These are phyloP conservation scores for Solanum bulbocastanum DNA, from an alignment of 257 asterid genomes.

Conservation along the genomic window DNA sequence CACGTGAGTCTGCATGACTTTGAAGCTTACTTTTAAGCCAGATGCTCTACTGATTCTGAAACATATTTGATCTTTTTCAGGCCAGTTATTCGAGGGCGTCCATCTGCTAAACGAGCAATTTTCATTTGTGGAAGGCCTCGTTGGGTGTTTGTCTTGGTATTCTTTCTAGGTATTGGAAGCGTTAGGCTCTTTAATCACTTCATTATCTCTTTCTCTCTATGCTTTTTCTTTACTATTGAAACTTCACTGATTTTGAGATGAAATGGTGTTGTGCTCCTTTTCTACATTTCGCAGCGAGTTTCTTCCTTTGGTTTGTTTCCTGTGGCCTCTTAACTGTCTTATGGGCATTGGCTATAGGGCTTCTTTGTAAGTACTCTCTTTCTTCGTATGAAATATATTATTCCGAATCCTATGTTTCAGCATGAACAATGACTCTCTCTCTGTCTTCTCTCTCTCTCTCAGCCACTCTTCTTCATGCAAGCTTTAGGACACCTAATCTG, in stretches of 20 bases:
- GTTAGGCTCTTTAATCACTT: neutral
- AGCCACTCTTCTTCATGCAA: conserved; percentile 82
- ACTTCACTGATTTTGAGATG: neutral
- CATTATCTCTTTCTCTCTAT: neutral
- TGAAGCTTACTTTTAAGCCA: neutral
- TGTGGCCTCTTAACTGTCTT: conserved; percentile 58
- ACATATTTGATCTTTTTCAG: conserved; percentile 28
- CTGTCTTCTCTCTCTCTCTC: conserved; percentile 8
- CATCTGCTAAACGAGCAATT: conserved; percentile 75
- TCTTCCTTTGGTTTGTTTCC: conserved; percentile 73
- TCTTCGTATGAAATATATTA: neutral
- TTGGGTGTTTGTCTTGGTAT: conserved; percentile 68
- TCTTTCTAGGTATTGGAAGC: conserved; percentile 38
- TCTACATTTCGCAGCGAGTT: conserved; percentile 47
- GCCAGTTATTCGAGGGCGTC: conserved; percentile 98
- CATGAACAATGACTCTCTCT: neutral
- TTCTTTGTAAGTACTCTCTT: conserved; percentile 45
- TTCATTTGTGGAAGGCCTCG: conserved; percentile 92
- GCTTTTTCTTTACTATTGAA: neutral
- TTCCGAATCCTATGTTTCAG: neutral
- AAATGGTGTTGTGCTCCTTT: neutral
- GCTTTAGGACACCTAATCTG: conserved; percentile 93
- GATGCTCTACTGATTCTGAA: conserved; percentile 4
- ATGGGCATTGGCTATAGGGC: conserved; percentile 63
- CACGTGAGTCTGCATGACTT: conserved; percentile 39